A percentile compares a stretch with the other conserved stretches of the same genome.
Conservation (phyloP, 495 filamentous ascomycete species). For the Daldinia grandis region DNA sequence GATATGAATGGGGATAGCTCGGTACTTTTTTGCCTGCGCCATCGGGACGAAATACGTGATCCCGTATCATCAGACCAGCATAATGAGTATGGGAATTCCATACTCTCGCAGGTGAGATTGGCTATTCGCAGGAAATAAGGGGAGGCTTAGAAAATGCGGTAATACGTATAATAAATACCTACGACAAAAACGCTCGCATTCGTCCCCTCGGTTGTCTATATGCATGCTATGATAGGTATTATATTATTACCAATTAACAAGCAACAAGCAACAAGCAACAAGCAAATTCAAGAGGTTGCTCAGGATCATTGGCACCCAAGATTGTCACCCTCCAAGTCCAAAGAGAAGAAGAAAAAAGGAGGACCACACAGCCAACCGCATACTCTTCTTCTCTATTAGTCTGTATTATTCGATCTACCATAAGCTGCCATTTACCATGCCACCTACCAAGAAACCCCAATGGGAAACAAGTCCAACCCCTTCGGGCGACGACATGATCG, state of each 20-base stretch:
- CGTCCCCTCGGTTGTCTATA: background rate
- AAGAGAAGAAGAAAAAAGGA: slow-evolving; percentile 3
- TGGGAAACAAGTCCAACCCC: slow-evolving; percentile 20
- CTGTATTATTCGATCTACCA: background rate
- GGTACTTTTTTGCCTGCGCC: slow-evolving; percentile 18
- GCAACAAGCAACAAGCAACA: too few relatives aligned
- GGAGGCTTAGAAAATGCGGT: slow-evolving; percentile 19
- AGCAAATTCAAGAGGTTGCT: slow-evolving; percentile 11
- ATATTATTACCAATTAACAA: slow-evolving; percentile 11
- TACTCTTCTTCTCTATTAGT: background rate
- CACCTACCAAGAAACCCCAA: slow-evolving; percentile 6
- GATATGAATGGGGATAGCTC: slow-evolving; percentile 24
- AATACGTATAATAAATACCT: slow-evolving; percentile 37
- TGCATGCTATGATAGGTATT: too few relatives aligned
- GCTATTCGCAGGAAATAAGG: slow-evolving; percentile 9
- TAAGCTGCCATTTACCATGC: slow-evolving; percentile 13
- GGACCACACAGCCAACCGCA: slow-evolving; percentile 9
- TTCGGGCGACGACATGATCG: slow-evolving; percentile 17
- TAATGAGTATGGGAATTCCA: slow-evolving; percentile 4
- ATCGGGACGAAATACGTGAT: slow-evolving; percentile 17
- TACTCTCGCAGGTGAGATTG: slow-evolving; percentile 22
- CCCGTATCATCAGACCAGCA: slow-evolving; percentile 25
- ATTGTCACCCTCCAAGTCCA: slow-evolving; percentile 23
- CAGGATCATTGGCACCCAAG: slow-evolving; percentile 9
- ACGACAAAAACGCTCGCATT: slow-evolving; percentile 24